These are phyloP conservation scores for Thermoascus crustaceus DNA, from an alignment of 2,329 filamentous ascomycete species.

Conservation along the genomic window DNA sequence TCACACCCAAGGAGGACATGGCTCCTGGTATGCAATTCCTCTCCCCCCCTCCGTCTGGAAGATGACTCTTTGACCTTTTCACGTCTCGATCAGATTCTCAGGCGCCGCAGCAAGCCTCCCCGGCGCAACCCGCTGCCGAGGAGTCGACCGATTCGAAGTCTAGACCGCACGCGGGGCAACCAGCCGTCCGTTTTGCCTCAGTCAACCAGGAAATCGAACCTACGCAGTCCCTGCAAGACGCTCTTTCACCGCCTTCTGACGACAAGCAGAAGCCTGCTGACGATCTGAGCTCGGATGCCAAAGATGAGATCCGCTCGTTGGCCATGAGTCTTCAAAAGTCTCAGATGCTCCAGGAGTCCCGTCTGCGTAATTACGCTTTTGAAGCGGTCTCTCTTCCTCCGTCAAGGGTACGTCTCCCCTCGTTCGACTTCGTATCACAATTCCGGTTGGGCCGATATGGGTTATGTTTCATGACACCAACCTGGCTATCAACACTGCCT, in stretches of 20 bases:
- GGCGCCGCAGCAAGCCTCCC: conserved; percentile 8
- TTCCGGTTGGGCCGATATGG: too few relatives aligned
- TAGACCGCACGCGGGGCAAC: conserved; percentile 24
- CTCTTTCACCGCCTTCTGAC: conserved; percentile 7
- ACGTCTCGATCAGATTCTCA: background rate
- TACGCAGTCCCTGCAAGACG: conserved; percentile 23
- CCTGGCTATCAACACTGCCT: background rate
- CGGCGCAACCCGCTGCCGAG: conserved; percentile 13
- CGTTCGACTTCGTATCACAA: conserved; percentile 12
- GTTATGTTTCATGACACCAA: too few relatives aligned
- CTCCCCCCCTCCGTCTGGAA: background rate
- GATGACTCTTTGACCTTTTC: background rate
- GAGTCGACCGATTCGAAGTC: conserved; percentile 21
- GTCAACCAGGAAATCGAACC: conserved; percentile 62
- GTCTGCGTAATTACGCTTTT: conserved; percentile 80
- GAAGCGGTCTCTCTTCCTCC: conserved; percentile 80
- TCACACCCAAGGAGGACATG: conserved; percentile 17
- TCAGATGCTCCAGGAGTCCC: conserved; percentile 69
- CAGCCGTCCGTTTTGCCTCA: conserved; percentile 66
- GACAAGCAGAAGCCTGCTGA: conserved; percentile 14
- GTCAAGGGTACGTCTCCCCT: conserved; percentile 31
- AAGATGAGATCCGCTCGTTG: conserved; percentile 62
- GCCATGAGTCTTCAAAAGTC: conserved; percentile 64
- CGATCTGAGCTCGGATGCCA: conserved; percentile 33
- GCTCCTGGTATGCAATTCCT: conserved; percentile 23